Evolutionary conservation across 129 eudicot genomes (phyloP).

Genomic region (Artemisia argyi): DNA sequence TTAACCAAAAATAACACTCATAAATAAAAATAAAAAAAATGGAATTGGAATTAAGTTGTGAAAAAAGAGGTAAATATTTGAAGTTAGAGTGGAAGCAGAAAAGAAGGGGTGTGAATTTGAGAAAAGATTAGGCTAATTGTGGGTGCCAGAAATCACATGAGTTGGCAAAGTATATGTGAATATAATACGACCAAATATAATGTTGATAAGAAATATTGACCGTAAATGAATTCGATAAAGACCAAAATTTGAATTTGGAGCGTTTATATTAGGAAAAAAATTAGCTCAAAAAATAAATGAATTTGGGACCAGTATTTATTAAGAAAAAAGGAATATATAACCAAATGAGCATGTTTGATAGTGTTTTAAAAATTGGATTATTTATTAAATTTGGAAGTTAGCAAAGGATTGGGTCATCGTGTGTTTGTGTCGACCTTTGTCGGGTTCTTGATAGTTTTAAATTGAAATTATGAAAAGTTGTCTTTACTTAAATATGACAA

Average conservation of each 20-base stretch:
- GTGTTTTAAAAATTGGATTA: conserved; percentile 11
- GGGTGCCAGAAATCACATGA: conserved; percentile 26
- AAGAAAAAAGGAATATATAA: background rate
- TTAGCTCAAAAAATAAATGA: background rate
- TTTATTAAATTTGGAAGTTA: conserved; percentile 24
- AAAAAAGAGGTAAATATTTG: conserved; percentile 5
- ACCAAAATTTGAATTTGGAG: background rate
- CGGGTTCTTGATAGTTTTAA: background rate
- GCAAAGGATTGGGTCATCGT: conserved; percentile 13
- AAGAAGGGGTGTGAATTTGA: conserved; percentile 11
- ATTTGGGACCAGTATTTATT: background rate
- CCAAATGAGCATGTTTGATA: background rate
- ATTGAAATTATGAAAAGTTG: background rate
- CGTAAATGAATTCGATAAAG: conserved; percentile 15
- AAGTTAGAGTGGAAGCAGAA: conserved; percentile 18
- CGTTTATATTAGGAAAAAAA: no score
- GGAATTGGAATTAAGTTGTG: background rate
- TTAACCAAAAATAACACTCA: background rate
- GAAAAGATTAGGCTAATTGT: conserved; percentile 7
- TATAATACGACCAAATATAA: conserved; percentile 15
- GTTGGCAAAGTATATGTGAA: conserved; percentile 31
- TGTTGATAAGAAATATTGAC: conserved; percentile 10
- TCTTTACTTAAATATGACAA: background rate
- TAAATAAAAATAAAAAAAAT: no score
- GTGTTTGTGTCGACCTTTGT: conserved; percentile 9